Conservation (phyloP, 2,329 filamentous ascomycete species). For the Aspergillus oerlinghausenensis region DNA sequence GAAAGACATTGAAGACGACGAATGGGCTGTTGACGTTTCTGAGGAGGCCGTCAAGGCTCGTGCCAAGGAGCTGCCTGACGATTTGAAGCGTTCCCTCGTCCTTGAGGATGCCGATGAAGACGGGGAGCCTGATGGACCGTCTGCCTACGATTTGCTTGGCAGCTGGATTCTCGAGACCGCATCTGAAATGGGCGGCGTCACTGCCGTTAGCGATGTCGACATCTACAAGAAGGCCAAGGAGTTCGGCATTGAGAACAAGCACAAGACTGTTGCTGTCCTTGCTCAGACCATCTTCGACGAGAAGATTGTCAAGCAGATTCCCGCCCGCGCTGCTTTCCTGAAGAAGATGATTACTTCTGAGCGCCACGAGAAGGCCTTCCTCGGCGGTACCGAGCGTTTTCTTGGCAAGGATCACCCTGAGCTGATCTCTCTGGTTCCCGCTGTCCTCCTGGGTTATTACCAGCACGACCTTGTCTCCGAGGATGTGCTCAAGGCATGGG, state of each 20-base stretch:
- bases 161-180: constrained; percentile 82
- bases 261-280: constrained; percentile 86
- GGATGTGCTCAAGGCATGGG: constrained; percentile 86
- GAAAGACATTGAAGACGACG: constrained; percentile 71
- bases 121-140: constrained; percentile 73
- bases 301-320: constrained; percentile 82
- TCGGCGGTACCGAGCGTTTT: constrained; percentile 92
- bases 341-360: constrained; percentile 91
- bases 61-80: constrained; percentile 85
- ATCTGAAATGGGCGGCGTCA: constrained; percentile 64
- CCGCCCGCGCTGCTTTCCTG: constrained; percentile 76
- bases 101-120: constrained; percentile 76
- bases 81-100: constrained; percentile 88
- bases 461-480: constrained; percentile 84
- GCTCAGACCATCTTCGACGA: constrained; percentile 92
- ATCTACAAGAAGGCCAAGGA: constrained; percentile 98
- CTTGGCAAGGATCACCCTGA: constrained; percentile 77
- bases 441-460: constrained; percentile 86
- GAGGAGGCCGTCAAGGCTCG: constrained; percentile 93
- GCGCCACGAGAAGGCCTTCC: constrained; percentile 89
- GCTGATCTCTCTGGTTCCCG: constrained; percentile 71
- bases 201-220: constrained; percentile 78
- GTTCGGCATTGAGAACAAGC: constrained; percentile 87
- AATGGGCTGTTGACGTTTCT: constrained; percentile 96
- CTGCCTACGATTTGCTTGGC: constrained; percentile 82